These are phyloP conservation scores for Tetrahymena elliotti DNA, from an alignment of 73 alveolate species.

Conservation along the genomic window DNA sequence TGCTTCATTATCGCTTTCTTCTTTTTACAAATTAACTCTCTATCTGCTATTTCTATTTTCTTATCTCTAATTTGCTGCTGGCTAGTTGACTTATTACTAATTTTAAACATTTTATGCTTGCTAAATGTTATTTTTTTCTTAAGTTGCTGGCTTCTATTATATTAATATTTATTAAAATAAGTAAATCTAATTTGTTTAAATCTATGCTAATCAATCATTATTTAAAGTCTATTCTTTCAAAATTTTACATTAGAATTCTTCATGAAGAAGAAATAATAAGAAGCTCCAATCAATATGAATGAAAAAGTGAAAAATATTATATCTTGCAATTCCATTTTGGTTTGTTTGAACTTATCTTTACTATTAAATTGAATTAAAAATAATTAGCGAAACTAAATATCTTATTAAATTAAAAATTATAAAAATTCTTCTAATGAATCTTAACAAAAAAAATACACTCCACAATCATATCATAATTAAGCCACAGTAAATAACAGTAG, in stretches of 20 bases:
- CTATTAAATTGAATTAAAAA: not conserved
- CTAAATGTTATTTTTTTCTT: not conserved
- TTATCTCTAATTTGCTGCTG: not conserved
- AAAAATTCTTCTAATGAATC: not conserved
- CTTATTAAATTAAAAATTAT: not conserved
- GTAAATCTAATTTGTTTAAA: not conserved
- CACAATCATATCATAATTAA: too few species aligned
- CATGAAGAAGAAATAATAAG: slow-evolving; percentile 13
- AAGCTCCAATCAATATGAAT: slow-evolving; percentile 3
- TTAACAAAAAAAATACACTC: too few species aligned
- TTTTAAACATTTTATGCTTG: not conserved
- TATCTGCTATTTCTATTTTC: not conserved
- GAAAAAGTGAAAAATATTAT: slow-evolving; percentile 10
- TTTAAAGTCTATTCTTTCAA: not conserved
- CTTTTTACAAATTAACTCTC: not conserved
- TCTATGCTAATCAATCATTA: too few species aligned
- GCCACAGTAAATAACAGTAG: not conserved
- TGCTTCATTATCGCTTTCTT: slow-evolving; percentile 1
- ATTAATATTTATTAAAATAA: not conserved
- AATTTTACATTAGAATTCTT: not conserved
- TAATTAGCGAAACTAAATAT: not conserved
- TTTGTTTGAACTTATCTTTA: not conserved
- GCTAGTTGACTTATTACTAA: not conserved
- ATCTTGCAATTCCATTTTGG: slow-evolving; percentile 1
- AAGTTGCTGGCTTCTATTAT: not conserved